Evolutionary conservation across 257 asterid genomes (phyloP).

Genomic region (Paraleonurus japonicus): DNA sequence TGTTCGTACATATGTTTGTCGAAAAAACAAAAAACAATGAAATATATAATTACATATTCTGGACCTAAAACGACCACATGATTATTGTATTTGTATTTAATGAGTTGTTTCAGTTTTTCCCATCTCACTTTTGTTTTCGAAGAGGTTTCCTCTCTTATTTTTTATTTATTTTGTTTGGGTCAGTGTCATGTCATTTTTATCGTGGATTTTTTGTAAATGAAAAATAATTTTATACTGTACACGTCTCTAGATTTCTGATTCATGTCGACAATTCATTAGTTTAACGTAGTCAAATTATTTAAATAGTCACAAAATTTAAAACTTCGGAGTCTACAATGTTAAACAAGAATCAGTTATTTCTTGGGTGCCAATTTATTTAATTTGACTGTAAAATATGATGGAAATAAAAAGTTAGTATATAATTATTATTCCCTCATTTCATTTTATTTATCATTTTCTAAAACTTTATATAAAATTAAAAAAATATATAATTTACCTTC

Average conservation of each 20-base stretch:
- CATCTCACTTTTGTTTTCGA: not conserved
- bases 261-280: slow-evolving; percentile 13
- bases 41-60: not conserved
- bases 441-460: too few relatives aligned
- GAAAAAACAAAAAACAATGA: not conserved
- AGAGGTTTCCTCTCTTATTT: not conserved
- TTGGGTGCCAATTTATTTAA: not conserved
- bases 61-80: too few relatives aligned
- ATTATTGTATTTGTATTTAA: not conserved
- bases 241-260: slow-evolving; percentile 23
- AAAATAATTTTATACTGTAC: slow-evolving; percentile 8
- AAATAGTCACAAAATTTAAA: slow-evolving; percentile 4
- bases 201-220: slow-evolving; percentile 9
- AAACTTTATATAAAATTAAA: too few relatives aligned
- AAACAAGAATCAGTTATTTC: not conserved
- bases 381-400: not conserved
- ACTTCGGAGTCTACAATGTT: not conserved
- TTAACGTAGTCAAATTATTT: slow-evolving; percentile 16
- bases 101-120: not conserved
- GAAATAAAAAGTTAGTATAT: too few relatives aligned
- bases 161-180: not conserved
- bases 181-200: slow-evolving; percentile 15
- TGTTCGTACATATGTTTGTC: not conserved
- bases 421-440: too few relatives aligned
- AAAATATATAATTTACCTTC: too few relatives aligned